Evolutionary conservation across 805 yeast genomes (phyloP), one percentile per base, ranked within the genome.

Genomic region (Wickerhamiella sergipiensis): DNA sequence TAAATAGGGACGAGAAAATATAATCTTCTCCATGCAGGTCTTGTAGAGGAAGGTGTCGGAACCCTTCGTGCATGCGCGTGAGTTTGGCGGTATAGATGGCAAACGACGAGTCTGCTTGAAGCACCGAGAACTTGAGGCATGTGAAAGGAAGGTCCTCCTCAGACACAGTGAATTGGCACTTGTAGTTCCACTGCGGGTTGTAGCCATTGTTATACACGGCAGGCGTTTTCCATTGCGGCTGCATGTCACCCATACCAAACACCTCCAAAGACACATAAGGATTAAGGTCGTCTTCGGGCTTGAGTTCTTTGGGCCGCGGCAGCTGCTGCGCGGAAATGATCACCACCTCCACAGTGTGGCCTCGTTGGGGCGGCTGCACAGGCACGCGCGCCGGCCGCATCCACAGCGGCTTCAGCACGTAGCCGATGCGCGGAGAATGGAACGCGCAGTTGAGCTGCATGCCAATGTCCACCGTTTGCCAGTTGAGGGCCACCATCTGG

Each of bases 401-500:
- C 53, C 46, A 49, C 63, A 62, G 2, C 0, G 97, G 96, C 60
- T 92, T 92, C 46, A 85, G 67, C 7, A 83, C 79, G 61, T 86
- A 92, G 0, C 99, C 99, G 0, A 15, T 49, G 2, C 52, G 52
- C 9, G 49, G 74, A 65, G 48, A 77, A 78, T 64, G 90, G 87
- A 75, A 88, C 68, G 3, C 85, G 55, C 84, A 84, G 63, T 88
- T 89, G 10, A 92, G 60, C 61, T 88, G 95, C 62, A 89, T 90
- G 0, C 97, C 96, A 17, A 79, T 52, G 61, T 92, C 98, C 62
- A 78, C 82, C 0, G 92, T 82, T 65, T 90, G 98, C 97, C 97
- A 90, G 62, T 90, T 92, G 0, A 95, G 81, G 0, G 98, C 97
- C 4, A 85, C 97, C 87, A 92, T 78, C 62, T 92, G 98, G 10